Base-by-base conservation (phyloP, 768 basidiomycete genomes). In the Leccinum disarticulatum region DNA sequence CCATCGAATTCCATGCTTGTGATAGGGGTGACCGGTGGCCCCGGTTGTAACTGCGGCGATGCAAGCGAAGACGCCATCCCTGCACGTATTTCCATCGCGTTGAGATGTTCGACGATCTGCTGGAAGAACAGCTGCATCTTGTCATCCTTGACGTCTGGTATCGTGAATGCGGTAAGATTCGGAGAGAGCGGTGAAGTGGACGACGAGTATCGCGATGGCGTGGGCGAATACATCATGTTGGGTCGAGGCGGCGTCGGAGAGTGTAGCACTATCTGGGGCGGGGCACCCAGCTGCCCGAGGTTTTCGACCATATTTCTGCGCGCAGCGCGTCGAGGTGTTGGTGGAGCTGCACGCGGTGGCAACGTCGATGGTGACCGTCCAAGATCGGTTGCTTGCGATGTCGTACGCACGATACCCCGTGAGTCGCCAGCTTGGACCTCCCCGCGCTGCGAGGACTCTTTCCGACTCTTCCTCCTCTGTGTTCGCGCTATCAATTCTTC, bases 61-160 rank as follows among this genome's bases (percentile, higher is more conserved):
- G 47, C 58, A 2, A 61, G 64, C 14, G 56, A 14, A 15, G 62
- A 63, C 8, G 68, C 19, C 46, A 65, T 63, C 8, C 65, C 71
- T 14, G 83, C 79, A 53, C 82, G 81, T 41, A 80, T 77, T 67
- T 90, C 86, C 77, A 93, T 85, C 48, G 82, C 81, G 66, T 87
- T 86, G 57, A 95, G 82, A 69, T 91, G 90, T 51, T 88, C 84
- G 8, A 87, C 89, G 50, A 95, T 87, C 71, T 95, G 91, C 56
- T 89, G 81, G 74, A 95, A 91, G 77, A 95, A 95, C 50, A 84
- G 76, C 64, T 93, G 91, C 66, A 96, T 85, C 49, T 83, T 86
- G 55, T 84, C 84, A 66, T 94, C 88, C 64, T 88, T 81, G 30
- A 89, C 76, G 57, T 88, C 82, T 0, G 92, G 90, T n/a, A 86